Evolutionary conservation across 176 grass and related monocot genomes (phyloP).

Genomic region (Bothriochloa decipiens): DNA sequence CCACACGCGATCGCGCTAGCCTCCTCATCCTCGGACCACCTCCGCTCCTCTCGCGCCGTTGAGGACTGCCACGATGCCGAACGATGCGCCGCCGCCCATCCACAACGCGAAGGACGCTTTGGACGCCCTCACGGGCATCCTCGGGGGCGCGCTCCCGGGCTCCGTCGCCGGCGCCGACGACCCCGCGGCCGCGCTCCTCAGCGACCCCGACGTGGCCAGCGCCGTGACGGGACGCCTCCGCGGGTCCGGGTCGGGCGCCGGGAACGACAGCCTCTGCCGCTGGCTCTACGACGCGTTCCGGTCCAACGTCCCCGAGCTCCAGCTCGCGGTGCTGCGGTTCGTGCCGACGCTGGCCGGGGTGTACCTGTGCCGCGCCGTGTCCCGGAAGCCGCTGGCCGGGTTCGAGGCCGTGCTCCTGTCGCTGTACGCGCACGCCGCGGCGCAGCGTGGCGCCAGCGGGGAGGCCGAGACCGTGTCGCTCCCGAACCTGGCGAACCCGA

Average conservation of each 20-base stretch:
- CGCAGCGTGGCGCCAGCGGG: constrained; percentile 48
- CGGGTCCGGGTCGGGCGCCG: constrained; percentile 44
- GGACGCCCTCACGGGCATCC: constrained; percentile 55
- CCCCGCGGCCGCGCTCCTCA: constrained; percentile 61
- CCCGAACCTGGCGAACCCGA: constrained; percentile 63
- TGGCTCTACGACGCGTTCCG: constrained; percentile 93
- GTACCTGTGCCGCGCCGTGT: constrained; percentile 65
- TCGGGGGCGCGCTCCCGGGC: constrained; percentile 45
- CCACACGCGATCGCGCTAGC: not conserved
- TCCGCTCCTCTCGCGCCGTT: not conserved
- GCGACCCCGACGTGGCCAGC: constrained; percentile 44
- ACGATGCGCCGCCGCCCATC: constrained; percentile 43
- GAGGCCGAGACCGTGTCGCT: constrained; percentile 53
- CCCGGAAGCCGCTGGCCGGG: constrained; percentile 60
- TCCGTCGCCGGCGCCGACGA: constrained; percentile 39
- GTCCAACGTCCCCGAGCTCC: constrained; percentile 56
- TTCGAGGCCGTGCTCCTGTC: constrained; percentile 88
- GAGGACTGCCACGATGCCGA: constrained; percentile 29
- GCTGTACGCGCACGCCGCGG: constrained; percentile 67
- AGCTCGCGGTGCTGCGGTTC: constrained; percentile 72
- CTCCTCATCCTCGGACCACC: not conserved
- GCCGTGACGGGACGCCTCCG: constrained; percentile 51
- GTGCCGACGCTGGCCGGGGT: constrained; percentile 64
- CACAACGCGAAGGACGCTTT: constrained; percentile 50
- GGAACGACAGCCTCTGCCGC: constrained; percentile 66